Evolutionary conservation across 1,139 yeast species (phyloP).

Genomic region (Scheffersomyces illinoinensis): DNA sequence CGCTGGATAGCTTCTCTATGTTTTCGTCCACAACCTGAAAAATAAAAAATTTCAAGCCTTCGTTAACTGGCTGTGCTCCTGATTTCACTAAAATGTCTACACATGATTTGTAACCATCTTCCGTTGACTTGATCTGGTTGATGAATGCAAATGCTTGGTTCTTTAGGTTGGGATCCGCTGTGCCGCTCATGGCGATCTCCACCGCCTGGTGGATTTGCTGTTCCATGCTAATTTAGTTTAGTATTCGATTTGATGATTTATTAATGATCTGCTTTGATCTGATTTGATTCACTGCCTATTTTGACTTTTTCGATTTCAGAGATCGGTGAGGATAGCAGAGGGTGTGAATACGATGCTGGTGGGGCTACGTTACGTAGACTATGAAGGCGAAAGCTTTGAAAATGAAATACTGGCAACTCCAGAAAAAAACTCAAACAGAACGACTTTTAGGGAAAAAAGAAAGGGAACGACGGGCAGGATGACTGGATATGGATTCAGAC

Average conservation of each 20-base stretch:
- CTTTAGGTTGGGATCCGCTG: constrained; percentile 68
- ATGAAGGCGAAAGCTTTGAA: neutral
- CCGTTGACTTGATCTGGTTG: constrained; percentile 70
- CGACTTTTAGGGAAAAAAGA: neutral
- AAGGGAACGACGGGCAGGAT: neutral
- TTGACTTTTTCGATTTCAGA: neutral
- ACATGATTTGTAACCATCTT: constrained; percentile 80
- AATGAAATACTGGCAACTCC: neutral
- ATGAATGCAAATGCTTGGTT: constrained; percentile 85
- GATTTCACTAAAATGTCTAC: constrained; percentile 53
- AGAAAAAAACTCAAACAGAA: neutral
- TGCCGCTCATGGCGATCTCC: constrained; percentile 78
- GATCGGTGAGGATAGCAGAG: neutral
- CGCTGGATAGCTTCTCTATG: constrained; percentile 48
- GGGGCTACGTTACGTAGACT: neutral
- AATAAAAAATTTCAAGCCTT: constrained; percentile 70
- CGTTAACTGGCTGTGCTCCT: constrained; percentile 31
- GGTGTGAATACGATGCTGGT: neutral
- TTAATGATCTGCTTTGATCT: neutral
- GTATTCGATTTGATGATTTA: neutral
- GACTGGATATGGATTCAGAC: neutral
- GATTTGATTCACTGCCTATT: neutral
- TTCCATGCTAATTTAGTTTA: constrained; percentile 49
- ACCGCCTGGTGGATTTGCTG: constrained; percentile 93
- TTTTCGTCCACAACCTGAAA: constrained; percentile 78